Conservation (phyloP, 2,329 filamentous ascomycete species). For the Ophiostoma quercus region DNA sequence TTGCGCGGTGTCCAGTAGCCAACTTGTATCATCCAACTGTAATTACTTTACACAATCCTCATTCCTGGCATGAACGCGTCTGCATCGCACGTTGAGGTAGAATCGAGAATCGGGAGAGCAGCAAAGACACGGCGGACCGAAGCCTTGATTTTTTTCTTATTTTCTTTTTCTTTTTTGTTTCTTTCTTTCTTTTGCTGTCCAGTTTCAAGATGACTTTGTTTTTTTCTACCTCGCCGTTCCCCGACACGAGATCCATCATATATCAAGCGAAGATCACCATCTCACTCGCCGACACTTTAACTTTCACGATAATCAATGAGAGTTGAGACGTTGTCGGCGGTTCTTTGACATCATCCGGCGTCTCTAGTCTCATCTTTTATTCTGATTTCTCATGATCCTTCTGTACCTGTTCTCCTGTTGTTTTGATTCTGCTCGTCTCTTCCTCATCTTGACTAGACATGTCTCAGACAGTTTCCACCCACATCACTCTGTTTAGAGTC, state of each 20-base stretch:
- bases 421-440: neutral
- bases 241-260: neutral
- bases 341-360: neutral
- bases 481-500: too few species aligned
- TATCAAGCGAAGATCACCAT: too few species aligned
- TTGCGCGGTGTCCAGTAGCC: too few species aligned
- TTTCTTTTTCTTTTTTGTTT: neutral
- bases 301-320: too few species aligned
- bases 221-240: constrained; percentile 6
- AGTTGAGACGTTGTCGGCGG: neutral
- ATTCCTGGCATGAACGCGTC: neutral
- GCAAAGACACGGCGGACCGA: constrained; percentile 3
- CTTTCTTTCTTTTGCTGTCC: neutral
- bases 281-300: neutral
- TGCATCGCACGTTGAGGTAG: neutral
- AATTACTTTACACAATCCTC: neutral
- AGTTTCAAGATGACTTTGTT: neutral
- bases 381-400: neutral
- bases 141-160: neutral
- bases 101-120: neutral
- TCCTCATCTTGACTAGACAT: neutral
- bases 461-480: constrained; percentile 6
- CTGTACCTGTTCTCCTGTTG: neutral
- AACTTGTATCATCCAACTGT: too few species aligned
- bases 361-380: neutral